phyloP scores from a whole-genome alignment of 2,329 filamentous ascomycete genomes.

The Fusarium sp. region DNA sequence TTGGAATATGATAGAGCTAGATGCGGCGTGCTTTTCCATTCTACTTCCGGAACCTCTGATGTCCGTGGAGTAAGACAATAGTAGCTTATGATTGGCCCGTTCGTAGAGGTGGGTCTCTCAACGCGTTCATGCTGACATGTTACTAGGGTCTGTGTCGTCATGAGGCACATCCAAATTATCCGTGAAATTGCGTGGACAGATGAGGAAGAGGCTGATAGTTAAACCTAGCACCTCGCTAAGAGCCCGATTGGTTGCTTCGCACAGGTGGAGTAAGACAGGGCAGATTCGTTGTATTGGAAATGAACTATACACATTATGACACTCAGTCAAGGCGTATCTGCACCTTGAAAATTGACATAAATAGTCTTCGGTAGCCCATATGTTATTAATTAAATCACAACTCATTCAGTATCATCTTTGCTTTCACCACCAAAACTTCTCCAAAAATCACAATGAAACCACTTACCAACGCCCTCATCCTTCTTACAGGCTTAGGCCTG shows the following conservation, averaged over 20 bases:
- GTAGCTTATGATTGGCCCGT: background rate
- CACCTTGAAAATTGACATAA: background rate
- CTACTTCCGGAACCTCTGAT: background rate
- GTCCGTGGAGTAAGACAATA: background rate
- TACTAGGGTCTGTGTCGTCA: background rate
- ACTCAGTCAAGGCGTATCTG: background rate
- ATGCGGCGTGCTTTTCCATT: background rate
- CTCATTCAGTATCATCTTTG: too few species aligned
- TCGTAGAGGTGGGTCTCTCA: conserved; percentile 1
- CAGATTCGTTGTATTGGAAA: background rate
- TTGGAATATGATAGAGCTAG: background rate
- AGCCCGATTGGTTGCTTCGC: background rate
- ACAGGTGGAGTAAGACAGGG: background rate
- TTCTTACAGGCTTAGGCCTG: background rate
- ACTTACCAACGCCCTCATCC: background rate
- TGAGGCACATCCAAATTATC: background rate
- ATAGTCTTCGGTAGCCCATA: background rate
- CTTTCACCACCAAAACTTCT: fast-evolving
- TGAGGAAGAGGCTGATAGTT: background rate
- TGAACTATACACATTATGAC: background rate
- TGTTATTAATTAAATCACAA: background rate
- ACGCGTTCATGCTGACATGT: background rate
- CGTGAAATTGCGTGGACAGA: background rate
- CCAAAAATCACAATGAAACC: background rate
- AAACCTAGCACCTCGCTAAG: background rate